A percentile compares a stretch with the other conserved stretches of the same genome.
Conservation (phyloP, 805 yeast species). For the Saturnispora sekii region DNA sequence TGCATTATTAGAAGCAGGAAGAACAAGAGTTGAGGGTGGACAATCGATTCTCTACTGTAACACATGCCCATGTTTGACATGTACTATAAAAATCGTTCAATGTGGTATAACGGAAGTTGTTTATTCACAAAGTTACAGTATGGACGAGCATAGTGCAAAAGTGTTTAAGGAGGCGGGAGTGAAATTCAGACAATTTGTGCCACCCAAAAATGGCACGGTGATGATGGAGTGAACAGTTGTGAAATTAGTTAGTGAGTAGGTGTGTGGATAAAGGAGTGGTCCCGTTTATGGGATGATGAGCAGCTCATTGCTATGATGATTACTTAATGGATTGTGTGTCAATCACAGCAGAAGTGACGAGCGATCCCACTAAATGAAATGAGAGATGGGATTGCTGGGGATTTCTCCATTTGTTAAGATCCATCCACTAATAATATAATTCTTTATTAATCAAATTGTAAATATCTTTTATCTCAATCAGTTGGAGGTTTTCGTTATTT, state of each 20-base stretch:
- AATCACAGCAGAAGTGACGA: too few species aligned
- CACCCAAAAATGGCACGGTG: constrained; percentile 26
- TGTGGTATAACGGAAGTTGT: constrained; percentile 87
- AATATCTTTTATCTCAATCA: too few species aligned
- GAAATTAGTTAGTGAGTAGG: too few species aligned
- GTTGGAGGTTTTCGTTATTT: too few species aligned
- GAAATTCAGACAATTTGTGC: constrained; percentile 48
- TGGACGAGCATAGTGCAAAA: constrained; percentile 71
- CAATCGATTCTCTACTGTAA: constrained; percentile 73
- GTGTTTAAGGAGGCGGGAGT: constrained; percentile 73
- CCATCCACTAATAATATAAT: too few species aligned
- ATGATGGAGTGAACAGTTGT: neutral
- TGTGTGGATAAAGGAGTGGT: too few species aligned
- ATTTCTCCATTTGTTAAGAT: too few species aligned
- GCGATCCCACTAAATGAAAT: too few species aligned
- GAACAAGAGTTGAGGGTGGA: constrained; percentile 62
- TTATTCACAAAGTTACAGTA: constrained; percentile 82
- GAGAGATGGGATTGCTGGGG: too few species aligned
- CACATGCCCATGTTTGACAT: constrained; percentile 95
- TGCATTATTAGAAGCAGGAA: constrained; percentile 87
- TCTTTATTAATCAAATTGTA: too few species aligned
- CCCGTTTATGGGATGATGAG: too few species aligned
- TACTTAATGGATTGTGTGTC: neutral
- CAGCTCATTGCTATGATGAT: neutral
- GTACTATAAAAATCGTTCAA: constrained; percentile 92